Conservation (phyloP, 495 filamentous ascomycete genomes). For the Penicillium atrosanguineum region DNA sequence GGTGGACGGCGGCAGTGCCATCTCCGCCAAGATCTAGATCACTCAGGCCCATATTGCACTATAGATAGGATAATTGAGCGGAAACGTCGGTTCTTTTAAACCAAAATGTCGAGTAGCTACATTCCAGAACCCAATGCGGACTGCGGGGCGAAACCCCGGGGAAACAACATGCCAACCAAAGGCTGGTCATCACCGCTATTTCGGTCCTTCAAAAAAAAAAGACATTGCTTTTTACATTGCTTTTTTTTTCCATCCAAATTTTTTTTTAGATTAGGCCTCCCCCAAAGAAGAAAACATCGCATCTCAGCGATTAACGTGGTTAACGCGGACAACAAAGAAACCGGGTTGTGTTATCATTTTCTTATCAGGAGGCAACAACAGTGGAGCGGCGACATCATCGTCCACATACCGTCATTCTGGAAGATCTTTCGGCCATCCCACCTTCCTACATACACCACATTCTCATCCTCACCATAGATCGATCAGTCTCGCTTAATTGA, state of each 20-base stretch:
- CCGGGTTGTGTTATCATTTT: slow-evolving; percentile 3
- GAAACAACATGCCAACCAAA: slow-evolving; percentile 12
- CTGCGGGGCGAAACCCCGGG: not conserved
- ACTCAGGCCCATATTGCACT: not conserved
- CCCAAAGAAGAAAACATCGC: not conserved
- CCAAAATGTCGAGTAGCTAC: not conserved
- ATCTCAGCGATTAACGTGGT: not conserved
- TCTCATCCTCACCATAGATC: not conserved
- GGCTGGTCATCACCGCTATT: slow-evolving; percentile 7
- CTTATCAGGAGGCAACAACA: slow-evolving; percentile 27
- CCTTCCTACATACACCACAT: slow-evolving; percentile 2
- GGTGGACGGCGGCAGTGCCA: slow-evolving; percentile 64
- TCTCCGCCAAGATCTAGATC: slow-evolving; percentile 53
- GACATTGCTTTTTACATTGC: not conserved
- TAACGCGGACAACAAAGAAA: not conserved
- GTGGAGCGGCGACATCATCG: slow-evolving; percentile 39
- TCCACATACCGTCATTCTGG: not conserved
- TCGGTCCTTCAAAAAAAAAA: not conserved
- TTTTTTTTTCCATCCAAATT: not conserved
- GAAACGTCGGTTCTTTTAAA: not conserved
- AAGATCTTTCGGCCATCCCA: slow-evolving; percentile 20
- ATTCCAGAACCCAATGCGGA: slow-evolving; percentile 3
- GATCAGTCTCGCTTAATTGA: not conserved
- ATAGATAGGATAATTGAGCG: not conserved
- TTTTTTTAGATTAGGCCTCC: not conserved